phyloP scores from a whole-genome alignment of 208 protist genomes.

The Crithidia bombi region DNA sequence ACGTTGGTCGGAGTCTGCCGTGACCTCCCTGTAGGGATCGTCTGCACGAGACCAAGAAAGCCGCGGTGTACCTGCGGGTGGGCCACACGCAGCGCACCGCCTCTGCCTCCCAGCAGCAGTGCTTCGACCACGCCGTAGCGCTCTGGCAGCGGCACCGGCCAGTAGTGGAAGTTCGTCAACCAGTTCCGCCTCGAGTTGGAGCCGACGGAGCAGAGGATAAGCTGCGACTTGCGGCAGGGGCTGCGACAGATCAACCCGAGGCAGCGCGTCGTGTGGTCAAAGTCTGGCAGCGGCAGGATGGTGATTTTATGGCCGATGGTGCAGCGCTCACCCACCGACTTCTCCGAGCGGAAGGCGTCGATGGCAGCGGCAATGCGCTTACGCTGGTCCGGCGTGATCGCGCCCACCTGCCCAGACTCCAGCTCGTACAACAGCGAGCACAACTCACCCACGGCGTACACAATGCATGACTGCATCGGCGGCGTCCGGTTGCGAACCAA shows the following conservation, averaged over 20 bases:
- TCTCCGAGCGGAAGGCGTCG: constrained; percentile 63
- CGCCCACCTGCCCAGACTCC: constrained; percentile 31
- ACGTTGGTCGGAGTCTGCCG: constrained; percentile 59
- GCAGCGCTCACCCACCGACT: constrained; percentile 58
- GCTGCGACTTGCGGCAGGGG: constrained; percentile 54
- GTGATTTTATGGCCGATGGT: constrained; percentile 63
- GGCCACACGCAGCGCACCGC: neutral
- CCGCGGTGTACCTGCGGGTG: constrained; percentile 46
- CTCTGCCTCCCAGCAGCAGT: constrained; percentile 1
- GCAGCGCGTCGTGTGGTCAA: constrained; percentile 59
- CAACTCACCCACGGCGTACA: constrained; percentile 51
- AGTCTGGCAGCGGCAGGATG: constrained; percentile 60
- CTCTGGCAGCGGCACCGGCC: constrained; percentile 33
- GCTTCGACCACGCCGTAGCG: constrained; percentile 42
- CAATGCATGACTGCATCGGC: constrained; percentile 55
- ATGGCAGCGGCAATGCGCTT: constrained; percentile 61
- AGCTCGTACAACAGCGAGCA: constrained; percentile 69
- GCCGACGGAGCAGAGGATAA: constrained; percentile 69
- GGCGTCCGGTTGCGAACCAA: constrained; percentile 47
- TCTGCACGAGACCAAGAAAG: constrained; percentile 54
- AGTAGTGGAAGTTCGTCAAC: constrained; percentile 63
- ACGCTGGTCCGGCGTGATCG: constrained; percentile 52
- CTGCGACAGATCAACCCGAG: constrained; percentile 55
- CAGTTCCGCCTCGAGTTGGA: constrained; percentile 62
- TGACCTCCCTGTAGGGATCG: constrained; percentile 50